Conservation (phyloP, 148 eudicot genomes). For the Nepenthes gracilis region DNA sequence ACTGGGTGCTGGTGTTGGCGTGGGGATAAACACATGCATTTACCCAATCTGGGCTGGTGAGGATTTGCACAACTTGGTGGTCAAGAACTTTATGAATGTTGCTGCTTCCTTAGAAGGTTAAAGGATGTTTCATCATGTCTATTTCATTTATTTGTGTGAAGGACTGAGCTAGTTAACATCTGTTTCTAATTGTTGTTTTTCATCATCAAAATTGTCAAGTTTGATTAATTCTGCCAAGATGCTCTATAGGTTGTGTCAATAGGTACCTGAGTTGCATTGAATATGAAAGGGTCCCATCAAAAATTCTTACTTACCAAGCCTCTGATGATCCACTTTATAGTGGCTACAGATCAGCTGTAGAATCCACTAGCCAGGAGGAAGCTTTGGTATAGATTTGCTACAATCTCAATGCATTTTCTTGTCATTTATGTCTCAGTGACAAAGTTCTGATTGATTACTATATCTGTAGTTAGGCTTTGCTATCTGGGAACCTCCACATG, state of each 20-base stretch:
- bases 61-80: constrained; percentile 75
- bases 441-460: not conserved
- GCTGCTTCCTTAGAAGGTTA: constrained; percentile 87
- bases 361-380: constrained; percentile 56
- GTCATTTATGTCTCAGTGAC: not conserved
- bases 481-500: constrained; percentile 94
- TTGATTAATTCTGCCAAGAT: constrained; percentile 7
- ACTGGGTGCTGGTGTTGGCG: constrained; percentile 68
- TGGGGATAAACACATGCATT: constrained; percentile 56
- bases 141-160: constrained; percentile 1
- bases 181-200: constrained; percentile 1
- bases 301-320: constrained; percentile 73
- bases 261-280: constrained; percentile 68
- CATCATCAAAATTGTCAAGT: constrained; percentile 10
- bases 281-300: constrained; percentile 57
- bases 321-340: constrained; percentile 71
- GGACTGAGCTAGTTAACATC: not conserved
- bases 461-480: constrained; percentile 68
- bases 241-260: constrained; percentile 53
- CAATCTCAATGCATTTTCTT: not conserved
- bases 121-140: not conserved
- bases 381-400: constrained; percentile 40
- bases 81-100: constrained; percentile 59
- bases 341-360: constrained; percentile 72
- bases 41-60: constrained; percentile 98